A percentile compares a stretch with the other conserved stretches of the same genome.
These are phyloP conservation scores for Erysimum cheiranthoides DNA, from an alignment of 345 rosid species.

Conservation along the genomic window DNA sequence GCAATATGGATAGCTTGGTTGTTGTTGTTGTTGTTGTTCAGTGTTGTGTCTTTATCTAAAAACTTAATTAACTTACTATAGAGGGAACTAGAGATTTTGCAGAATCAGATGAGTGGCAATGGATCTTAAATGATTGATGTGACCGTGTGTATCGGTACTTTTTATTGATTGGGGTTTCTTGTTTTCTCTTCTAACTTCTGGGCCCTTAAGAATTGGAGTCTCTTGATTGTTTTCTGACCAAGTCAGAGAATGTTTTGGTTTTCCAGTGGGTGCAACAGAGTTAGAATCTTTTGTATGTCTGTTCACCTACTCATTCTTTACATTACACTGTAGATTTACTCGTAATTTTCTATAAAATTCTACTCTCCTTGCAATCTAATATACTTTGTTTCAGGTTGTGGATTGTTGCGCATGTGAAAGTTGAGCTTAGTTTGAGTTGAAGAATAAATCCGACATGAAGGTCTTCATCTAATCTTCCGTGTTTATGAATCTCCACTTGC, in stretches of 20 bases:
- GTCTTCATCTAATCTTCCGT: slow-evolving; percentile 22
- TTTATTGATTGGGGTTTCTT: slow-evolving; percentile 26
- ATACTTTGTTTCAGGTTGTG: slow-evolving; percentile 32
- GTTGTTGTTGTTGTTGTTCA: slow-evolving; percentile 1
- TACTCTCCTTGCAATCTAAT: background rate
- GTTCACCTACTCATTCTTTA: slow-evolving; percentile 58
- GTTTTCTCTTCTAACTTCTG: slow-evolving; percentile 31
- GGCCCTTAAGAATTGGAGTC: slow-evolving; percentile 2
- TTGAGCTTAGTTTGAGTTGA: slow-evolving; percentile 16
- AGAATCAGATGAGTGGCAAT: slow-evolving; percentile 13
- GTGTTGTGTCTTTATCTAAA: slow-evolving; percentile 23
- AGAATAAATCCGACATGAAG: slow-evolving; percentile 26
- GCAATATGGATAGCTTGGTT: slow-evolving; percentile 6
- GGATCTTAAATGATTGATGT: slow-evolving; percentile 34
- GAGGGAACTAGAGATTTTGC: slow-evolving; percentile 29
- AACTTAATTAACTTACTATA: slow-evolving; percentile 21
- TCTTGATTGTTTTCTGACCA: slow-evolving; percentile 24
- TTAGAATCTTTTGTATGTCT: slow-evolving; percentile 52
- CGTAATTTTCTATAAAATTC: slow-evolving; percentile 16
- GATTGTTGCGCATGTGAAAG: background rate
- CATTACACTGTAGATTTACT: slow-evolving; percentile 33
- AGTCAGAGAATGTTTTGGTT: slow-evolving; percentile 33
- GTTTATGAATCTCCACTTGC: background rate
- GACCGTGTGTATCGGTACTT: slow-evolving; percentile 29
- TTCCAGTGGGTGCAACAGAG: slow-evolving; percentile 46